phyloP scores from a whole-genome alignment of 371 early-diverging fungal species.

The Lichtheimia ramosa region DNA sequence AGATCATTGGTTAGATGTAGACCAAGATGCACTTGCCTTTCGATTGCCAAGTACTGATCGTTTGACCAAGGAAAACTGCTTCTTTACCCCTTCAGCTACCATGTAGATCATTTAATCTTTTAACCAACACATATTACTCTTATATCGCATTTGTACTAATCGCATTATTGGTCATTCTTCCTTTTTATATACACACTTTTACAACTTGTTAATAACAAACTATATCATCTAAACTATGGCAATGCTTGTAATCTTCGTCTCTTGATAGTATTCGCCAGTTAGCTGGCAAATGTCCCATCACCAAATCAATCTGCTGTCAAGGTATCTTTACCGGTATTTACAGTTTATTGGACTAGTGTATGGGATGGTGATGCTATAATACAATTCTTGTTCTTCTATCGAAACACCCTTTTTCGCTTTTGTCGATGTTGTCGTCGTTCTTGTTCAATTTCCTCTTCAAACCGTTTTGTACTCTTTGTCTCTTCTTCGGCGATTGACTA shows the following conservation, averaged over 20 bases:
- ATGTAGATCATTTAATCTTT: background rate
- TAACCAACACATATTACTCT: background rate
- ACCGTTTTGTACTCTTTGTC: too few species aligned
- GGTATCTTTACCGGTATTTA: too few species aligned
- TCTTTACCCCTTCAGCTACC: conserved; percentile 35
- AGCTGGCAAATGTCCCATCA: too few species aligned
- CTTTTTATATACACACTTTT: background rate
- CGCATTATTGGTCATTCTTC: background rate
- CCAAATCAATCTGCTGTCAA: too few species aligned
- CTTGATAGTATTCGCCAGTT: too few species aligned
- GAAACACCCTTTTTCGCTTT: background rate
- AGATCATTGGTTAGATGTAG: conserved; percentile 28
- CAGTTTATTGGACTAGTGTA: too few species aligned
- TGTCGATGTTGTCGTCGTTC: background rate
- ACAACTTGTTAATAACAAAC: background rate
- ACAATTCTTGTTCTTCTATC: background rate
- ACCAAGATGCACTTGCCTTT: conserved; percentile 27
- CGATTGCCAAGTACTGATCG: conserved; percentile 33
- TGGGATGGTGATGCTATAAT: too few species aligned
- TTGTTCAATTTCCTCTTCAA: background rate
- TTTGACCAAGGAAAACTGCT: conserved; percentile 31
- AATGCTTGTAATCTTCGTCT: background rate
- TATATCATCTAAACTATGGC: background rate
- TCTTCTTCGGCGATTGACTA: too few species aligned
- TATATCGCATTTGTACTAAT: background rate